Conservation (phyloP, 2,329 filamentous ascomycete species). For the Helotiales sp. region DNA sequence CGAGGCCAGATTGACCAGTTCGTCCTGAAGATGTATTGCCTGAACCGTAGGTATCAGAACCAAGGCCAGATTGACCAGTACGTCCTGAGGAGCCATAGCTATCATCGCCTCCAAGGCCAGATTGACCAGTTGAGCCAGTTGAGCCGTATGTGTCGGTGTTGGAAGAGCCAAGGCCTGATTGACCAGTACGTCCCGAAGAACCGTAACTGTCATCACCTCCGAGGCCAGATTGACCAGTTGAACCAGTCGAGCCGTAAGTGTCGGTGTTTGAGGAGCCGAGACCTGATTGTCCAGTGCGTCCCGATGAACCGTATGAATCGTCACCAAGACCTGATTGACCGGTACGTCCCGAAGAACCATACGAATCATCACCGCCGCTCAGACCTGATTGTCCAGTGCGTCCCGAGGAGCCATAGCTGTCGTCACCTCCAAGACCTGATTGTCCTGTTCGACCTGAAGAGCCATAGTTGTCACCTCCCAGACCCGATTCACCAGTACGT, state of each 20-base stretch:
- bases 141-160: not conserved
- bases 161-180: not conserved
- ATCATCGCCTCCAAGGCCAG: not conserved
- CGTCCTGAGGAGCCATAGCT: not conserved
- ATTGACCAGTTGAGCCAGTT: not conserved
- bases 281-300: not conserved
- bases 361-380: not conserved
- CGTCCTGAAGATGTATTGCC: not conserved
- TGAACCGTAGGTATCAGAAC: not conserved
- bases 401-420: constrained; percentile 7
- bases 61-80: constrained; percentile 1
- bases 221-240: not conserved
- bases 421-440: constrained; percentile 1
- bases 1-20: not conserved
- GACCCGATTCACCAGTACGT: not conserved
- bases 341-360: constrained; percentile 5
- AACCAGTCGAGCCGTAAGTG: not conserved
- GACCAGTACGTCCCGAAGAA: not conserved
- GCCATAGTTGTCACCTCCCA: constrained; percentile 10
- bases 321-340: constrained; percentile 2
- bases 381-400: not conserved
- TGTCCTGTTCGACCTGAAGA: not conserved
- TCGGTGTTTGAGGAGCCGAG: not conserved
- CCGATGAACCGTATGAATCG: constrained; percentile 12
- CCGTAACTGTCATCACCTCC: not conserved